Evolutionary conservation across 139 green algal genomes (phyloP), one percentile per base, ranked within the genome.

Genomic region (Chlamydomonas applanata): DNA sequence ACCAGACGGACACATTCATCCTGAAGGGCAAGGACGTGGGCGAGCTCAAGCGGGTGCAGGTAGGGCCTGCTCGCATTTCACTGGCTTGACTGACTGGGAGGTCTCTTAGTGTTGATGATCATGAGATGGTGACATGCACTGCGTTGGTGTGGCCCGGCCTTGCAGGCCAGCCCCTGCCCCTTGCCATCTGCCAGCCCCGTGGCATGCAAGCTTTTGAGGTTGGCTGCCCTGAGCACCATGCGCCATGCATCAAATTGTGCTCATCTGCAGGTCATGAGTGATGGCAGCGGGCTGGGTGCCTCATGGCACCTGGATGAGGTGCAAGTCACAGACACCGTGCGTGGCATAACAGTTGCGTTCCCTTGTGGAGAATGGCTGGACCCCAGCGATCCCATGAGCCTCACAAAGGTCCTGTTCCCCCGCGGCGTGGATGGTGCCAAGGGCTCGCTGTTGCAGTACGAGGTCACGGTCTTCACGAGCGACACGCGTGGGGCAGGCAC

Each of bases 401-500:
- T 83, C 22, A 63, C 69, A 33, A 69, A 83, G 76, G 82, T 76
- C 13, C 72, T 86, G 74, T 45, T 82, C 32, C 80, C 80, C 29
- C 29, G 53, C 4, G 80, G 72, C 22, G 75, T 81, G 46, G 75
- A 76, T 20, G 79, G 79, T 2, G 73, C 45, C 3, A 73, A 77
- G 61, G 69, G 62, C 13, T 45, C 45, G 25, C 76, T 78, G 45
- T 34, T 67, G 44, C 22, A 44, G 72, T 78, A 78, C 34, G 72
- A 85, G 70, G 71, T 81, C 19, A 69, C 36, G 2, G 52, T 85
- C 19, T 83, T 72, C 73, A 91, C 86, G 7, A 81, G 64, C 30
- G 83, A 90, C 72, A 73, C 89, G 17, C 74, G 83, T 1, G 83
- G 83, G 9, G 85, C 88, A 2, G 88, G 88, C 27, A 92, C 88